Evolutionary conservation across 2,329 filamentous ascomycete species (phyloP).

Genomic region (Xylariaceae sp.): DNA sequence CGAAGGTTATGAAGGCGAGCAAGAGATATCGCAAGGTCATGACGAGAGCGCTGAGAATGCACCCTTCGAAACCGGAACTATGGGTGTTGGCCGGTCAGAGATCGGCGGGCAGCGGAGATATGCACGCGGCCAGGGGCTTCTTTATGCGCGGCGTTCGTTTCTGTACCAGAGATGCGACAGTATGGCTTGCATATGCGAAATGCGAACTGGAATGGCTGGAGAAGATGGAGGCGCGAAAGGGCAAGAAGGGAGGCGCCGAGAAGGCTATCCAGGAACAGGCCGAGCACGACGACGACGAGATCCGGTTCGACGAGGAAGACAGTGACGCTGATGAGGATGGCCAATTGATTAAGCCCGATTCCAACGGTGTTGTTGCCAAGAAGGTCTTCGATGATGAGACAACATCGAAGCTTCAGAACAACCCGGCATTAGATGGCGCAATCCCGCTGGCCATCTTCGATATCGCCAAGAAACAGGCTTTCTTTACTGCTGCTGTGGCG

Average conservation of each 20-base stretch:
- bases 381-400: slow-evolving; percentile 45
- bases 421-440: slow-evolving; percentile 83
- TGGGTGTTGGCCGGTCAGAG: slow-evolving; percentile 83
- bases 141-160: slow-evolving; percentile 89
- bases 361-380: slow-evolving; percentile 36
- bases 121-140: slow-evolving; percentile 75
- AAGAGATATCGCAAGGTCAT: slow-evolving; percentile 62
- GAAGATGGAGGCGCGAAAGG: slow-evolving; percentile 69
- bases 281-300: slow-evolving; percentile 43
- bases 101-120: slow-evolving; percentile 76
- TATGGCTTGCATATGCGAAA: slow-evolving; percentile 89
- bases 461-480: slow-evolving; percentile 71
- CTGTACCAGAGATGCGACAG: slow-evolving; percentile 64
- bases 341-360: slow-evolving; percentile 41
- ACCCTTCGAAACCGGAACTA: slow-evolving; percentile 74
- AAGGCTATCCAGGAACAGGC: slow-evolving; percentile 52
- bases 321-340: slow-evolving; percentile 40
- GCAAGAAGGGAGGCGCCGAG: slow-evolving; percentile 38
- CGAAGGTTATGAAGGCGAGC: slow-evolving; percentile 60
- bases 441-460: slow-evolving; percentile 93
- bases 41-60: slow-evolving; percentile 71
- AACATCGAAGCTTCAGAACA: slow-evolving; percentile 55
- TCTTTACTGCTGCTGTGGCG: slow-evolving; percentile 60
- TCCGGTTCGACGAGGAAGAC: slow-evolving; percentile 41
- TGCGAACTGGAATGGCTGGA: slow-evolving; percentile 89